phyloP scores from a whole-genome alignment of 2,329 filamentous ascomycete species.

The Nemania sp. region DNA sequence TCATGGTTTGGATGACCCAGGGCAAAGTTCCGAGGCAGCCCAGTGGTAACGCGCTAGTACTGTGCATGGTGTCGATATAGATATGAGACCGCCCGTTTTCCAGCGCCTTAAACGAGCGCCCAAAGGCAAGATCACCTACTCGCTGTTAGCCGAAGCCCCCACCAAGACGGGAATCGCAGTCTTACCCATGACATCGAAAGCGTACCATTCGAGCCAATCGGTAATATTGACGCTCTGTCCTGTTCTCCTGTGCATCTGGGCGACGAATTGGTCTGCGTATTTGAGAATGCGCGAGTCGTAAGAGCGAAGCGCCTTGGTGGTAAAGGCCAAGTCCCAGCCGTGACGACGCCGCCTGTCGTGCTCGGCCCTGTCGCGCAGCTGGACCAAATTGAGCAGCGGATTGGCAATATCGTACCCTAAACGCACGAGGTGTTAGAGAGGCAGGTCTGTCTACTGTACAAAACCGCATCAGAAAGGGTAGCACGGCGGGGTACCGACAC shows the following conservation, averaged over 20 bases:
- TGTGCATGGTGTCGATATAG: conserved; percentile 29
- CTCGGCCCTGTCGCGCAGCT: conserved; percentile 22
- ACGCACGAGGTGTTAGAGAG: not conserved
- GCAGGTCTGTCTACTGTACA: not conserved
- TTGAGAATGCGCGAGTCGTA: conserved; percentile 27
- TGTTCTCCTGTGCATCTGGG: conserved; percentile 19
- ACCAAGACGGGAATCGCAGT: not conserved
- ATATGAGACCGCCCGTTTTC: conserved; percentile 23
- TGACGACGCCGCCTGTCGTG: conserved; percentile 26
- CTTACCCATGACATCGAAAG: conserved; percentile 32
- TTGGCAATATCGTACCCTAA: conserved; percentile 30
- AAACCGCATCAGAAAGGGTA: not conserved
- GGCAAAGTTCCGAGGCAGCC: conserved; percentile 25
- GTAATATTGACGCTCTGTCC: conserved; percentile 24
- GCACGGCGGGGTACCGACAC: conserved; percentile 11
- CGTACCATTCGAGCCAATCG: conserved; percentile 28
- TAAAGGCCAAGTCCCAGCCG: conserved; percentile 31
- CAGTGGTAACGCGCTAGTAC: conserved; percentile 21
- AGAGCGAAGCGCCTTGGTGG: conserved; percentile 23
- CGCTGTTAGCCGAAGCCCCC: not conserved
- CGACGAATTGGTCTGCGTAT: conserved; percentile 27
- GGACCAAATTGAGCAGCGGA: conserved; percentile 24
- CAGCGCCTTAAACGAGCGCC: conserved; percentile 25
- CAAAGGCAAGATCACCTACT: conserved; percentile 29
- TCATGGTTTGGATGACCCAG: conserved; percentile 27